These are phyloP conservation scores for Raddia distichophylla DNA, from an alignment of 176 grass and related monocot genomes.

Conservation along the genomic window DNA sequence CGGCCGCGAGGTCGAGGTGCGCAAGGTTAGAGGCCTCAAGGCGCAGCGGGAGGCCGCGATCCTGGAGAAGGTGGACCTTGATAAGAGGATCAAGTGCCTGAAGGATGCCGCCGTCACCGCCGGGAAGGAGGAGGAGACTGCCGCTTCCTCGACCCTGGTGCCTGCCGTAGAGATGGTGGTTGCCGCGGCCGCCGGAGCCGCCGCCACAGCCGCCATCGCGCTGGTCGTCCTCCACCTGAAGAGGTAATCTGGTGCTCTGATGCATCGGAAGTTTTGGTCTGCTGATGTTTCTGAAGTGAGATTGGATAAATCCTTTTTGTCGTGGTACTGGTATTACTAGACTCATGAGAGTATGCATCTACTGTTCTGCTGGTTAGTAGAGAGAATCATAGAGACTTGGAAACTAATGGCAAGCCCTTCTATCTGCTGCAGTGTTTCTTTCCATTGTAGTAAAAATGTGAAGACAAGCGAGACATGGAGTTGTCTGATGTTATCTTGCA, in stretches of 20 bases:
- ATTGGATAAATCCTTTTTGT: slow-evolving; percentile 29
- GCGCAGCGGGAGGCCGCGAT: slow-evolving; percentile 33
- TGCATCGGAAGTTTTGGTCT: slow-evolving; percentile 43
- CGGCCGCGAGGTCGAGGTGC: slow-evolving; percentile 28
- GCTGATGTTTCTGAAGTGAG: slow-evolving; percentile 42
- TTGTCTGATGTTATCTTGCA: slow-evolving; percentile 8
- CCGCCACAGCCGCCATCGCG: slow-evolving; percentile 26
- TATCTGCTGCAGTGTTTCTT: slow-evolving; percentile 14
- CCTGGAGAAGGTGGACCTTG: slow-evolving; percentile 50
- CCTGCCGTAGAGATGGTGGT: slow-evolving; percentile 9
- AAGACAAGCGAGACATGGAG: slow-evolving; percentile 31
- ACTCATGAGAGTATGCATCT: slow-evolving; percentile 26
- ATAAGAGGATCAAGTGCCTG: slow-evolving; percentile 47
- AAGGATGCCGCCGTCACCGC: slow-evolving; percentile 37
- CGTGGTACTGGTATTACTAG: slow-evolving; percentile 35
- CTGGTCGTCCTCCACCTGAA: slow-evolving; percentile 41
- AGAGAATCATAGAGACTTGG: slow-evolving; percentile 14
- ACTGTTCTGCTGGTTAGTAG: slow-evolving; percentile 26
- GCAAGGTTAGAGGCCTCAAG: slow-evolving; percentile 25
- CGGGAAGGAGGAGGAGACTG: slow-evolving; percentile 1
- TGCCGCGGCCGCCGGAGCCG: slow-evolving; percentile 45
- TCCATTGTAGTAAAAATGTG: slow-evolving; percentile 44
- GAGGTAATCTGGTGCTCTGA: slow-evolving; percentile 50
- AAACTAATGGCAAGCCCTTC: background rate
- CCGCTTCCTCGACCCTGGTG: background rate